Percentiles rank a stretch among this genome's conserved stretches.
Evolutionary conservation across 768 basidiomycete genomes (phyloP).

Genomic region (Rhizopogon vinicolor): DNA sequence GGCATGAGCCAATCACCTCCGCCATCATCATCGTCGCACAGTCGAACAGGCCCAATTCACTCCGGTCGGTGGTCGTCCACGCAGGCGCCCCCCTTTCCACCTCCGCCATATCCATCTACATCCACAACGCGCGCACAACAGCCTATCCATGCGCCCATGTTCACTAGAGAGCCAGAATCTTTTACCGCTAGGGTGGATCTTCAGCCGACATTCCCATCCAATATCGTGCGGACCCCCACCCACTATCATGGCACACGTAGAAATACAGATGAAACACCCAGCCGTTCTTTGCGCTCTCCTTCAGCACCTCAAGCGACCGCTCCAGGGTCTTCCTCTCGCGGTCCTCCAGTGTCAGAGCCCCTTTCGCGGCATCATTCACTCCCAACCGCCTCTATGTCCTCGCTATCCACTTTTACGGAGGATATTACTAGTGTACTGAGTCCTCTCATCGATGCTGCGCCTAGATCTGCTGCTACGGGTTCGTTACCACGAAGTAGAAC

Average conservation of each 20-base stretch:
- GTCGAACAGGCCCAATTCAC: conserved; percentile 9
- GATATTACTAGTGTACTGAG: conserved; percentile 18
- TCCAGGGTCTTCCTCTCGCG: conserved; percentile 13
- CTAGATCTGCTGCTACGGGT: conserved; percentile 7
- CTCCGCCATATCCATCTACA: conserved; percentile 14
- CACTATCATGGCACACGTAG: conserved; percentile 40
- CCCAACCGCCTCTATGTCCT: conserved; percentile 16
- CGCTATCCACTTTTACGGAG: conserved; percentile 21
- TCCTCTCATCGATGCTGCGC: conserved; percentile 12
- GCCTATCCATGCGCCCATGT: background rate
- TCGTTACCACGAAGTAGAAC: conserved; percentile 24
- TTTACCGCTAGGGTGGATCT: conserved; percentile 51
- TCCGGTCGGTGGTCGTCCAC: conserved; percentile 21
- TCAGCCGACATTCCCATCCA: conserved; percentile 64
- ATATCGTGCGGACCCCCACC: conserved; percentile 63
- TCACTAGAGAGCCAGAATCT: conserved; percentile 32
- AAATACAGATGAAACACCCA: conserved; percentile 18
- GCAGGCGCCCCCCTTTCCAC: conserved; percentile 22
- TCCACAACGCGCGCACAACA: conserved; percentile 12
- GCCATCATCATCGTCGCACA: background rate
- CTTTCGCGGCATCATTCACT: conserved; percentile 21
- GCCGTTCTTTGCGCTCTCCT: conserved; percentile 15
- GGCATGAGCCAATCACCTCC: background rate
- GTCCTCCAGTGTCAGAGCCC: conserved; percentile 14
- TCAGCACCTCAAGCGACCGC: conserved; percentile 14